phyloP scores from a whole-genome alignment of 441 rosid species.

The Heliophila coronopifolia region DNA sequence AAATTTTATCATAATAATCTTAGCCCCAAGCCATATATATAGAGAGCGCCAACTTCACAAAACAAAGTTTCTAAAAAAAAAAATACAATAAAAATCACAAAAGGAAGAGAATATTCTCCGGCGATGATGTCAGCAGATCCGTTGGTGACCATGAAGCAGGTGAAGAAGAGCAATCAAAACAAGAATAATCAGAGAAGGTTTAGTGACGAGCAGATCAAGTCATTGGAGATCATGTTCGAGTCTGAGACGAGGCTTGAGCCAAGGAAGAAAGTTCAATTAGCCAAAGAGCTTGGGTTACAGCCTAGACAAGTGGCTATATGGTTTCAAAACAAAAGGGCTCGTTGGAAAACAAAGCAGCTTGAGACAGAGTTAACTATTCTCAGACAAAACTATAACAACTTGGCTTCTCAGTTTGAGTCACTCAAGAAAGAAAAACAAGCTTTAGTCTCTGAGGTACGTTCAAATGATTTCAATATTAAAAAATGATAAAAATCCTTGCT shows the following conservation, averaged over 20 bases:
- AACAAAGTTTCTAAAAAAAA: conserved; percentile 17
- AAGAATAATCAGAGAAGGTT: conserved; percentile 57
- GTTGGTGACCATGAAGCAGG: conserved; percentile 26
- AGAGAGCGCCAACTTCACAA: conserved; percentile 18
- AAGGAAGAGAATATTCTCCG: conserved; percentile 37
- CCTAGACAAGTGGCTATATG: conserved; percentile 76
- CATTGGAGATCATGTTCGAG: conserved; percentile 78
- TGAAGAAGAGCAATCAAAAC: conserved; percentile 44
- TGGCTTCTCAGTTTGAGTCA: conserved; percentile 50
- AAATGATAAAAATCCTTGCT: neutral
- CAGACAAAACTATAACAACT: conserved; percentile 39
- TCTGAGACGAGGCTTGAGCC: conserved; percentile 78
- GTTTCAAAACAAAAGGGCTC: conserved; percentile 77
- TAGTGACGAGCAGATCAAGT: conserved; percentile 76
- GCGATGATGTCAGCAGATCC: conserved; percentile 28
- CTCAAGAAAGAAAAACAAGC: conserved; percentile 71
- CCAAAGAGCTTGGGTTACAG: conserved; percentile 69
- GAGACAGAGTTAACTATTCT: conserved; percentile 58
- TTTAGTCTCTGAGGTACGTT: conserved; percentile 48
- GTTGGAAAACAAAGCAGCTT: conserved; percentile 76
- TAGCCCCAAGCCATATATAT: conserved; percentile 23
- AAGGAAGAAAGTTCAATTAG: conserved; percentile 59
- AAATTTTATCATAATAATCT: conserved; percentile 9
- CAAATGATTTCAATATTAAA: too few relatives aligned
- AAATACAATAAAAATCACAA: conserved; percentile 4